These are phyloP conservation scores for Neurospora tetrasperma DNA, from an alignment of 495 filamentous ascomycete genomes.

Conservation along the genomic window DNA sequence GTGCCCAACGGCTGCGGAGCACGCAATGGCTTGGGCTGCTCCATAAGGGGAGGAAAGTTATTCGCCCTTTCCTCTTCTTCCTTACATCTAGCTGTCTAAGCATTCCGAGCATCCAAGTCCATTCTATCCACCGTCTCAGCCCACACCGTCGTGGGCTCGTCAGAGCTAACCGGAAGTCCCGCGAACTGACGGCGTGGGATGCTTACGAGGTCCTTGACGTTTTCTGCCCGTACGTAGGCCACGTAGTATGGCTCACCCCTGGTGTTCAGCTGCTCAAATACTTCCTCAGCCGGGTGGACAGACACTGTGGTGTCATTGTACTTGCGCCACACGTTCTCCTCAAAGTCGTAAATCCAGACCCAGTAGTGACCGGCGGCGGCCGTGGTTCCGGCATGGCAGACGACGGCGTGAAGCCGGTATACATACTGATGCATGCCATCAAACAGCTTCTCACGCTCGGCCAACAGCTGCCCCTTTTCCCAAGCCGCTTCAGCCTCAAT, in stretches of 20 bases:
- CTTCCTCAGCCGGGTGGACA: slow-evolving; percentile 44
- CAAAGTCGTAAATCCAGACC: slow-evolving; percentile 91
- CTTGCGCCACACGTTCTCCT: slow-evolving; percentile 70
- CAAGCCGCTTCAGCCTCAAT: slow-evolving; percentile 4
- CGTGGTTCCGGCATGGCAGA: slow-evolving; percentile 67
- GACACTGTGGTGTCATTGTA: slow-evolving; percentile 87
- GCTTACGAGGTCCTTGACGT: slow-evolving; percentile 52
- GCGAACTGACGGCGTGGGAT: slow-evolving; percentile 23
- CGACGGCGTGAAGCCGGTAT: slow-evolving; percentile 85
- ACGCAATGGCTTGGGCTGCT: neutral
- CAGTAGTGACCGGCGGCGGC: slow-evolving; percentile 78
- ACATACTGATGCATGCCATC: slow-evolving; percentile 44
- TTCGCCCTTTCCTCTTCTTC: neutral
- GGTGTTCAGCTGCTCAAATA: slow-evolving; percentile 54
- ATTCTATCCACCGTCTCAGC: neutral
- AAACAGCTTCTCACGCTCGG: slow-evolving; percentile 53
- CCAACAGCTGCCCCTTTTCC: slow-evolving; percentile 4
- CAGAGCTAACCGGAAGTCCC: neutral
- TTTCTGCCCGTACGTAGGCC: slow-evolving; percentile 63
- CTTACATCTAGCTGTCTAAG: neutral
- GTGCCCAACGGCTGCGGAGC: neutral
- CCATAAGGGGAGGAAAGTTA: neutral
- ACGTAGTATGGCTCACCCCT: slow-evolving; percentile 79
- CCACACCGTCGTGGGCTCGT: neutral
- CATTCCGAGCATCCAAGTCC: neutral